A percentile compares a stretch with the other conserved stretches of the same genome.
Conservation (phyloP, 148 eudicot genomes). For the Persicaria maculosa region DNA sequence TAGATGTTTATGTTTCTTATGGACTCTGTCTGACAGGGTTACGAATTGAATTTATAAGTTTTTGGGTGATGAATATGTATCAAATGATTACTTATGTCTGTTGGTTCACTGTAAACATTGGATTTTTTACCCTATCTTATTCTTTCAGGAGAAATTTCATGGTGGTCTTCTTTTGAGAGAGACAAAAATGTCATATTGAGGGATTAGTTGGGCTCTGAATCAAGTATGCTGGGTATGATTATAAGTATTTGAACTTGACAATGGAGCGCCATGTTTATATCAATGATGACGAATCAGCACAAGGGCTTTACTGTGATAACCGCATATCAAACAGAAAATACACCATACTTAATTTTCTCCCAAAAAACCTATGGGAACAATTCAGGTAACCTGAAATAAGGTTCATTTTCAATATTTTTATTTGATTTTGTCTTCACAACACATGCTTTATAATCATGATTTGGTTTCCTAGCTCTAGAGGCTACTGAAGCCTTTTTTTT, state of each 20-base stretch:
- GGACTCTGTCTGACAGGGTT: not conserved
- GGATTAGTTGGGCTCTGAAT: not conserved
- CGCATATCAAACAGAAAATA: constrained; percentile 88
- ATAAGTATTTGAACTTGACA: constrained; percentile 13
- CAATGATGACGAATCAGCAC: constrained; percentile 65
- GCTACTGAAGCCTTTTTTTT: not conserved
- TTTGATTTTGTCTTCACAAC: not conserved
- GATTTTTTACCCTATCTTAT: not conserved
- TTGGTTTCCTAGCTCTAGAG: not conserved
- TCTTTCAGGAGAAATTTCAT: not conserved
- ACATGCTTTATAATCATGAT: not conserved
- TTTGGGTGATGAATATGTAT: not conserved
- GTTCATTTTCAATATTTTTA: not conserved
- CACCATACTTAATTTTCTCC: constrained; percentile 73
- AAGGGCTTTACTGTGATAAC: constrained; percentile 65
- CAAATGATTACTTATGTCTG: not conserved
- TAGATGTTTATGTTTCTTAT: too few species aligned
- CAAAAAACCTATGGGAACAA: constrained; percentile 94
- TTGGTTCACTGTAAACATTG: not conserved
- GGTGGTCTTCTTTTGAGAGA: not conserved
- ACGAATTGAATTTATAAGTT: not conserved
- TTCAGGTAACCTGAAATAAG: constrained; percentile 57
- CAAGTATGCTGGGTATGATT: constrained; percentile 6
- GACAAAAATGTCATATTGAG: not conserved
- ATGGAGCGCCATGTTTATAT: constrained; percentile 92